phyloP scores from a whole-genome alignment of 2,329 filamentous ascomycete genomes.

The Coleophoma crateriformis region DNA sequence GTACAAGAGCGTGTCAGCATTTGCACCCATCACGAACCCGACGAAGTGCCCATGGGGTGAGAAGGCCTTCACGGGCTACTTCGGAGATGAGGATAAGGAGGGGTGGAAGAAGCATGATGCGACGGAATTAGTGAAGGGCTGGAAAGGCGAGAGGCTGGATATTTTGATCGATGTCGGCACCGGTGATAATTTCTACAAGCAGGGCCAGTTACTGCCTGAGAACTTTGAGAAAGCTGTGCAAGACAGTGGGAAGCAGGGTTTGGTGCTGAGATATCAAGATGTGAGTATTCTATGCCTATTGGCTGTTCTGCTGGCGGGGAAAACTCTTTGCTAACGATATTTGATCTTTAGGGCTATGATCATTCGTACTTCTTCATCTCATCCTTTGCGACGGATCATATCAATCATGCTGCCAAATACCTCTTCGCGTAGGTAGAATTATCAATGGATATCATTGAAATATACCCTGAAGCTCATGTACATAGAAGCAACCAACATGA shows the following conservation, averaged over 20 bases:
- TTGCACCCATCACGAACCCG: slow-evolving; percentile 87
- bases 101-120: slow-evolving; percentile 89
- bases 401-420: slow-evolving; percentile 87
- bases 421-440: slow-evolving; percentile 47
- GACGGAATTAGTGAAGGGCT: slow-evolving; percentile 77
- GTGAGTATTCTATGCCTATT: slow-evolving; percentile 32
- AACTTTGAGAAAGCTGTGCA: slow-evolving; percentile 80
- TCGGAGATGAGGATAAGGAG: slow-evolving; percentile 66
- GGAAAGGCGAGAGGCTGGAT: slow-evolving; percentile 62
- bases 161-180: slow-evolving; percentile 90
- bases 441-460: slow-evolving; percentile 25
- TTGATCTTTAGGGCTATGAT: slow-evolving; percentile 65
- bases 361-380: slow-evolving; percentile 98
- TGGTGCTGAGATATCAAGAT: slow-evolving; percentile 78
- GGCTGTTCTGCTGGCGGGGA: background rate
- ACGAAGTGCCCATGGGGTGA: slow-evolving; percentile 84
- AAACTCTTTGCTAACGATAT: slow-evolving; percentile 6
- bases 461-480: background rate
- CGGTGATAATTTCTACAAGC: slow-evolving; percentile 94
- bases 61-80: slow-evolving; percentile 90
- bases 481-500: background rate
- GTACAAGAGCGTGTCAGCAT: slow-evolving; percentile 86
- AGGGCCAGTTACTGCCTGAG: slow-evolving; percentile 87
- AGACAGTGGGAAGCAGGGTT: slow-evolving; percentile 62
- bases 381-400: slow-evolving; percentile 82